These are phyloP conservation scores for Penicillium antarcticum DNA, from an alignment of 495 filamentous ascomycete species.

Conservation along the genomic window DNA sequence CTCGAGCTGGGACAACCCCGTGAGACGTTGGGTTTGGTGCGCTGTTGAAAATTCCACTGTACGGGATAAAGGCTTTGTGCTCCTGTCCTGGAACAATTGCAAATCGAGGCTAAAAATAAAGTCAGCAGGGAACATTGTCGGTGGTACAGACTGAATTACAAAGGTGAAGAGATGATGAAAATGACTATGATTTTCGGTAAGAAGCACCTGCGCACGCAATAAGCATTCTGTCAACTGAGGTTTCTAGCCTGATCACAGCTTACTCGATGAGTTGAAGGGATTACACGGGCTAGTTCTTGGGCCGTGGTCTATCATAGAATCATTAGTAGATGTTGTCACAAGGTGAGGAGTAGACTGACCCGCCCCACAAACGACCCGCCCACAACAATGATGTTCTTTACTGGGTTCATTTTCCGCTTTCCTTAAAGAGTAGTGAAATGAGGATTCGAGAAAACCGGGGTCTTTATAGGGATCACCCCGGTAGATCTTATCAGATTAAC, in stretches of 20 bases:
- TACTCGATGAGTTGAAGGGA: conserved; percentile 37
- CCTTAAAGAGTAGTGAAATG: background rate
- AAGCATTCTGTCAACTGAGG: background rate
- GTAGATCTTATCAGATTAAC: conserved; percentile 12
- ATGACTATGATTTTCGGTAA: conserved; percentile 50
- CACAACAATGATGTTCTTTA: conserved; percentile 41
- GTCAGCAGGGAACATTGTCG: background rate
- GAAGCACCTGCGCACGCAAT: conserved; percentile 33
- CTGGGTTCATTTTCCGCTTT: conserved; percentile 18
- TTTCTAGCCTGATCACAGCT: background rate
- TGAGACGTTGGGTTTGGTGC: conserved; percentile 32
- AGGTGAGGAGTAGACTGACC: conserved; percentile 13
- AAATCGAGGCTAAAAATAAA: conserved; percentile 42
- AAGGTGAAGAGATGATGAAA: conserved; percentile 55
- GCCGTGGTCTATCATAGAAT: conserved; percentile 25
- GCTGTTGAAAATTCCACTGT: conserved; percentile 35
- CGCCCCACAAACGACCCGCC: conserved; percentile 43
- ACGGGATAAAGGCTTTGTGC: conserved; percentile 56
- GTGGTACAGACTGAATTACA: conserved; percentile 25
- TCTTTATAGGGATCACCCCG: background rate
- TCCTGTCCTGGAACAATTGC: conserved; percentile 46
- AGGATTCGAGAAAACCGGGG: background rate
- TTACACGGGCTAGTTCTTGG: conserved; percentile 33
- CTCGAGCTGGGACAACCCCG: conserved; percentile 40
- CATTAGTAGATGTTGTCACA: conserved; percentile 1